Base-by-base conservation (phyloP, 208 protist genomes). In the Endotrypanum monterogeii region DNA sequence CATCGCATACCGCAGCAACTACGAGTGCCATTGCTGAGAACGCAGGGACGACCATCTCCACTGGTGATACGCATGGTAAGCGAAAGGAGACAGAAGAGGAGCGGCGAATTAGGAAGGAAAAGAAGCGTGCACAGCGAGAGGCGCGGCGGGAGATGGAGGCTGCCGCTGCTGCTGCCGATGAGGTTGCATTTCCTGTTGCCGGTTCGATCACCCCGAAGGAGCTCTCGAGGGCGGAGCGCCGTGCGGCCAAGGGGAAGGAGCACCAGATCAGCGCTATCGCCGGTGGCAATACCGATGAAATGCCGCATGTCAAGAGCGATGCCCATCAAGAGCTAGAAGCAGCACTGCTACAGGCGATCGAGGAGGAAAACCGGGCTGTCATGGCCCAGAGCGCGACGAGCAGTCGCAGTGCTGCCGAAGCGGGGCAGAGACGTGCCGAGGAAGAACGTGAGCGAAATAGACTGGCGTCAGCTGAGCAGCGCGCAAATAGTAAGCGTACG, bases 71-170 rank as follows among this genome's bases (percentile, higher is more conserved):
- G 20, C 41, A 52, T 18, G 28, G 11, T 18, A 32, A 9, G 12
- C 8, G 28, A 3, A 78, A 77, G 60, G 92, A 96, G 58, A 90
- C 89, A 0, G 88, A 96, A 58, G 92, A 96, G 71, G 89, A 94
- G 67, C 84, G 89, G 1, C 79, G 81, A 1, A 79, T 81, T 3
- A 86, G 92, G 46, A 93, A 94, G 70, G 86, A 94, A 71, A 74
- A 74, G 12, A 88, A 91, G 69, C 73, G 81, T 0, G 83, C 80
- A 1, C 80, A 83, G 78, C 69, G 73, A 11, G 86, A 90, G 65
- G 83, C 80, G 20, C 79, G 82, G 48, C 76, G 81, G 67, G 60
- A 70, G 62, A 56, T 63, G 28, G 74, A 80, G 77, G 74, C 68
- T 23, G 70, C 68, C 7, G 71, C 56, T 44, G 68, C 73, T 1